A percentile compares a stretch with the other conserved stretches of the same genome.
Evolutionary conservation across 306 rosid genomes (phyloP).

Genomic region (Betula pendula): DNA sequence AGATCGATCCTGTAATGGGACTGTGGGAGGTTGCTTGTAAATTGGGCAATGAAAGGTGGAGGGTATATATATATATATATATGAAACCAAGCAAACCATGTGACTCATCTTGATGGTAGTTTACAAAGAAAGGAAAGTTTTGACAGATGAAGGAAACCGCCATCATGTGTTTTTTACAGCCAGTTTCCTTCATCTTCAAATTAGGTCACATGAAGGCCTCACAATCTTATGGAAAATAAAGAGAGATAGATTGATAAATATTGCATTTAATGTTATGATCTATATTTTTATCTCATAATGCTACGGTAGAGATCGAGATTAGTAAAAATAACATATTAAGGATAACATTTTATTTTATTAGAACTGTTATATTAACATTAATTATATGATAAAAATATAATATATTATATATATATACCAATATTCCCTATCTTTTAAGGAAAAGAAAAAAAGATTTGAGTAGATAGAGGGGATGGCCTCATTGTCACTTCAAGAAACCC

Average conservation of each 20-base stretch:
- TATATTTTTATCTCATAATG: too few species aligned
- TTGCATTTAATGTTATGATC: too few species aligned
- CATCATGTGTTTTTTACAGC: constrained; percentile 33
- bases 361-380: too few species aligned
- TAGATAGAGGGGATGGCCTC: constrained; percentile 25
- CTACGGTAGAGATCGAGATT: too few species aligned
- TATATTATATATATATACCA: too few species aligned
- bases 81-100: constrained; percentile 55
- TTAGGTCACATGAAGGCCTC: constrained; percentile 40
- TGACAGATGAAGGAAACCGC: constrained; percentile 41
- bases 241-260: too few species aligned
- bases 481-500: constrained; percentile 26
- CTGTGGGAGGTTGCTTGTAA: constrained; percentile 53
- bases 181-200: constrained; percentile 52
- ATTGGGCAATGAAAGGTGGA: constrained; percentile 40
- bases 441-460: neutral
- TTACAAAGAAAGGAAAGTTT: constrained; percentile 64
- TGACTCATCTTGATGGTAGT: constrained; percentile 60
- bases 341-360: too few species aligned
- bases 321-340: too few species aligned
- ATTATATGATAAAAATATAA: too few species aligned
- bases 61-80: constrained; percentile 8
- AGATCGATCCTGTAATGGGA: constrained; percentile 26
- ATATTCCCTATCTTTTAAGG: too few species aligned
- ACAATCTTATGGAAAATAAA: too few species aligned